Evolutionary conservation across 495 filamentous ascomycete genomes (phyloP).

Genomic region (Podospora comata): DNA sequence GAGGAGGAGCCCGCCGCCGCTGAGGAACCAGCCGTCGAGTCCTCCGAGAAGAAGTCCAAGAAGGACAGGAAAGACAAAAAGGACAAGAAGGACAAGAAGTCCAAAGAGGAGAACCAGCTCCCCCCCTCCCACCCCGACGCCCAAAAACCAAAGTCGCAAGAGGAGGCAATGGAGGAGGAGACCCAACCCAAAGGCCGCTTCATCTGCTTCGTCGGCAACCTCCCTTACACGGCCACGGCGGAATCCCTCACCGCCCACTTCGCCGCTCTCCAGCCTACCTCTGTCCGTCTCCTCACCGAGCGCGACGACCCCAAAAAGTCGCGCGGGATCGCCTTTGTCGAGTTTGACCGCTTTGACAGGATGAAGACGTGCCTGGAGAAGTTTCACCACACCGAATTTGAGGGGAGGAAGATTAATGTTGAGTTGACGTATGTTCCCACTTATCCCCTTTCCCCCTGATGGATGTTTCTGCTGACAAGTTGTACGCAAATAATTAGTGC

Average conservation of each 20-base stretch:
- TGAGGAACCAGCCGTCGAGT: slow-evolving; percentile 21
- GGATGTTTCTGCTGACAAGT: not conserved
- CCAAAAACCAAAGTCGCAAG: slow-evolving; percentile 21
- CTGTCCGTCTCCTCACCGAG: slow-evolving; percentile 72
- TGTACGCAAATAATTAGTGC: slow-evolving; percentile 42
- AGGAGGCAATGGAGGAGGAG: slow-evolving; percentile 28
- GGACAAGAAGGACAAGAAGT: slow-evolving; percentile 19
- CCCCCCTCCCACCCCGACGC: slow-evolving; percentile 11
- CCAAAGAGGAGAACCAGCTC: slow-evolving; percentile 24
- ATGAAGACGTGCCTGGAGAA: slow-evolving; percentile 91
- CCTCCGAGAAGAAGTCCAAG: slow-evolving; percentile 27
- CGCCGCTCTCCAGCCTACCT: slow-evolving; percentile 64
- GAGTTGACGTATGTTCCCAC: slow-evolving; percentile 71
- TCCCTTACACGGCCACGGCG: slow-evolving; percentile 76
- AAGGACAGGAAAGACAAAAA: slow-evolving; percentile 33
- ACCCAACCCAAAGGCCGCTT: slow-evolving; percentile 52
- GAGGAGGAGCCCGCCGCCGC: slow-evolving; percentile 18
- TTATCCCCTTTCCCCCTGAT: slow-evolving; percentile 1
- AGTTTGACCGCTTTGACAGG: slow-evolving; percentile 83
- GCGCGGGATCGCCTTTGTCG: slow-evolving; percentile 88
- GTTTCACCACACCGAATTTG: slow-evolving; percentile 82
- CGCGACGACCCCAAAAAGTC: slow-evolving; percentile 64
- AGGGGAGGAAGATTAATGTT: slow-evolving; percentile 76
- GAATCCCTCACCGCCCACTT: slow-evolving; percentile 71
- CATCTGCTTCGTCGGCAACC: slow-evolving; percentile 88